Evolutionary conservation across 805 yeast species (phyloP).

Genomic region (Metschnikowia drakensbergensis): DNA sequence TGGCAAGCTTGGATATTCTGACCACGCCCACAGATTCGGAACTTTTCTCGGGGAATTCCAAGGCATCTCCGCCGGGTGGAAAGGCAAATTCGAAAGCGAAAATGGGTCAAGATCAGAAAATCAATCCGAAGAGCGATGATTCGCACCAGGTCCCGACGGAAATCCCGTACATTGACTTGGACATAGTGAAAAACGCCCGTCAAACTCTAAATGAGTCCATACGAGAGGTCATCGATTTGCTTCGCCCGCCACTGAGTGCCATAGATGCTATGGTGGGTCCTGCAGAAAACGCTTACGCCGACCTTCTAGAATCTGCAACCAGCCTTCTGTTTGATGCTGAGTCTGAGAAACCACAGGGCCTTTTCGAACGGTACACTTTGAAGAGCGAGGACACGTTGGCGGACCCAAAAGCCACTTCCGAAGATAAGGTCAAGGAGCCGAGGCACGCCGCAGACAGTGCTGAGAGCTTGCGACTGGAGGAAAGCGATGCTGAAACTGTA

Average conservation of each 20-base stretch:
- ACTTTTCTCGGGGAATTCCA: neutral
- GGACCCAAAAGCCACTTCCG: slow-evolving; percentile 4
- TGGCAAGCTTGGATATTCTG: neutral
- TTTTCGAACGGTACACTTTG: slow-evolving; percentile 14
- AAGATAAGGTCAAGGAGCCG: neutral
- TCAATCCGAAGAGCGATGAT: neutral
- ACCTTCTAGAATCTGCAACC: slow-evolving; percentile 10
- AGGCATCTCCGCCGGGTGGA: no score
- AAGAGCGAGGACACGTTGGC: slow-evolving; percentile 14
- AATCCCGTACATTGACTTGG: slow-evolving; percentile 17
- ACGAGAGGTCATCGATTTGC: slow-evolving; percentile 15
- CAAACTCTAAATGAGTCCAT: slow-evolving; percentile 14
- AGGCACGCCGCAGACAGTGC: neutral
- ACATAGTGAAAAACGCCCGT: slow-evolving; percentile 15
- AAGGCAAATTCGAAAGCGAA: no score
- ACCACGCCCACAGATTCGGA: no score
- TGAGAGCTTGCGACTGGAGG: slow-evolving; percentile 1
- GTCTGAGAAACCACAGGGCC: slow-evolving; percentile 4
- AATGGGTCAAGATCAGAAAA: no score
- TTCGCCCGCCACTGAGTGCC: slow-evolving; percentile 13
- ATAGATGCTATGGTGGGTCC: slow-evolving; percentile 4
- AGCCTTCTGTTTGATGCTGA: slow-evolving; percentile 4
- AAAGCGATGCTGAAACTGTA: slow-evolving; percentile 18
- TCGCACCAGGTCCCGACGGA: neutral
- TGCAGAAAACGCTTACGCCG: slow-evolving; percentile 7